Evolutionary conservation across 192 early-diverging fungal species (phyloP).

Genomic region (Coemansia sp.): DNA sequence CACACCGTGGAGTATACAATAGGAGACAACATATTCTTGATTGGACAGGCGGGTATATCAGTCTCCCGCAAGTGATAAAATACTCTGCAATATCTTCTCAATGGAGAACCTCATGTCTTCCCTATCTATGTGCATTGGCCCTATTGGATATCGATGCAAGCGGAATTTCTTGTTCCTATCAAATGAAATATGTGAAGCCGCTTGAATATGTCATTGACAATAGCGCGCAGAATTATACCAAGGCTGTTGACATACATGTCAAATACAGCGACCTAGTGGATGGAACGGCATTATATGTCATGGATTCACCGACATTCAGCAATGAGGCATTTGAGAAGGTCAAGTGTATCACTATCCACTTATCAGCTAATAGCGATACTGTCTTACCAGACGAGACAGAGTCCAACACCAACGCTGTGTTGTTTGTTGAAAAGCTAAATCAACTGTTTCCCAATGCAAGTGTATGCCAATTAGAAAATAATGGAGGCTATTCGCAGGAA

Average conservation of each 20-base stretch:
- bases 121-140: not conserved
- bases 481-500: not conserved
- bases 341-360: not conserved
- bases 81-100: not conserved
- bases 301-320: not conserved
- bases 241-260: not conserved
- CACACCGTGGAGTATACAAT: not conserved
- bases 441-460: conserved; percentile 3
- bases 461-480: not conserved
- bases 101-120: not conserved
- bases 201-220: not conserved
- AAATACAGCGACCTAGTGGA: not conserved
- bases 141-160: not conserved
- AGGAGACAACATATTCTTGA: not conserved
- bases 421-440: not conserved
- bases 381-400: not conserved
- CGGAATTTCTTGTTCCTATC: not conserved
- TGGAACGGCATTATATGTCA: not conserved
- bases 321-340: not conserved
- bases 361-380: not conserved
- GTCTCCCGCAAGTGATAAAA: not conserved
- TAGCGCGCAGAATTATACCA: not conserved
- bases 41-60: no score
- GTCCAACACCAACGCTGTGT: not conserved
- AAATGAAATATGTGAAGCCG: not conserved